Evolutionary conservation across 805 yeast species (phyloP).

Genomic region (Candida boidinii): DNA sequence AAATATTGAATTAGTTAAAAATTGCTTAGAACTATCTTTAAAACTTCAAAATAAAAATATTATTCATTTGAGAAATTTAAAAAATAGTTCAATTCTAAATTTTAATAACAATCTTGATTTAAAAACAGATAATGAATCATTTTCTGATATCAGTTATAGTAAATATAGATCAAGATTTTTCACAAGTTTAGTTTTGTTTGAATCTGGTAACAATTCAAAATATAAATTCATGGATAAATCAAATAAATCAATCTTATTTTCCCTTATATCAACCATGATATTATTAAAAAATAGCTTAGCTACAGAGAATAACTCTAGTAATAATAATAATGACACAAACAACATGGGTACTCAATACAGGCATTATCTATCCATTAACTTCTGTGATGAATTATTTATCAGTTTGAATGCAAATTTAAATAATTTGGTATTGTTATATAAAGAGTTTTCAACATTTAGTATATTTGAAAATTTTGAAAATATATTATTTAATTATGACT

Average conservation of each 20-base stretch:
- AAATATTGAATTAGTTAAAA: slow-evolving; percentile 11
- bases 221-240: slow-evolving; percentile 18
- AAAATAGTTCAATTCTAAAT: slow-evolving; percentile 14
- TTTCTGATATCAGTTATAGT: too few species aligned
- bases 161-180: slow-evolving; percentile 15
- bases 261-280: too few species aligned
- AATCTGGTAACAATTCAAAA: slow-evolving; percentile 15
- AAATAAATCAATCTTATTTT: slow-evolving; percentile 12
- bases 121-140: too few species aligned
- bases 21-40: slow-evolving; percentile 25
- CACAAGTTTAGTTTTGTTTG: slow-evolving; percentile 19
- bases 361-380: slow-evolving; percentile 3
- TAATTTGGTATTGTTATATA: slow-evolving; percentile 15
- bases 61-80: slow-evolving; percentile 9
- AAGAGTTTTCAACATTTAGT: slow-evolving; percentile 31
- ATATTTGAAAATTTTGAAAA: slow-evolving; percentile 27
- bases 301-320: too few species aligned
- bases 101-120: too few species aligned
- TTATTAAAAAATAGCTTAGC: too few species aligned
- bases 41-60: slow-evolving; percentile 24
- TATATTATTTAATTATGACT: slow-evolving; percentile 22
- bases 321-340: too few species aligned
- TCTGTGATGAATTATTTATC: slow-evolving; percentile 9
- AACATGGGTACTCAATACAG: slow-evolving; percentile 6
- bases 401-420: slow-evolving; percentile 12